A percentile compares a stretch with the other conserved stretches of the same genome.
Evolutionary conservation across 2,329 filamentous ascomycete species (phyloP).

Genomic region (Penicillium sp.): DNA sequence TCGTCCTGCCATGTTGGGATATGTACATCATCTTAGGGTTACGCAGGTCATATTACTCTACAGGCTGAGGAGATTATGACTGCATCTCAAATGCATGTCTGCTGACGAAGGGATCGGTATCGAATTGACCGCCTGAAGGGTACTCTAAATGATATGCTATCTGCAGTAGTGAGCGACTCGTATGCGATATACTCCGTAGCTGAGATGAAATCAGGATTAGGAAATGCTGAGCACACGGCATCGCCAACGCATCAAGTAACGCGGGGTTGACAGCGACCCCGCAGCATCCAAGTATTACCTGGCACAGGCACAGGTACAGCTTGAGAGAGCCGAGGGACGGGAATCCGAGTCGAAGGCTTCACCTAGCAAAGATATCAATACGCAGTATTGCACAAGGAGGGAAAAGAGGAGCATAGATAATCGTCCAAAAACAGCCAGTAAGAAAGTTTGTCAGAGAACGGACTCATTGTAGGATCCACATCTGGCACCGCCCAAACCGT

Average conservation of each 20-base stretch:
- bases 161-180: not conserved
- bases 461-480: conserved; percentile 13
- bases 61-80: not conserved
- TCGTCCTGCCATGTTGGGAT: not conserved
- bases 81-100: not conserved
- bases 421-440: not conserved
- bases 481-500: conserved; percentile 29
- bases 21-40: not conserved
- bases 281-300: conserved; percentile 8
- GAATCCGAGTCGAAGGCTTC: not conserved
- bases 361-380: not conserved
- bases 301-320: conserved; percentile 3
- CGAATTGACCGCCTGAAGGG: not conserved
- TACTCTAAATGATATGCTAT: not conserved
- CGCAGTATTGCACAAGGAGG: not conserved
- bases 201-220: conserved; percentile 7
- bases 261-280: conserved; percentile 18
- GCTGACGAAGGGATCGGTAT: not conserved
- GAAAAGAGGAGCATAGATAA: not conserved
- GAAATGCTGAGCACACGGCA: conserved; percentile 16
- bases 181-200: not conserved
- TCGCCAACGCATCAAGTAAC: conserved; percentile 21
- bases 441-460: conserved; percentile 16
- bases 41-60: not conserved
- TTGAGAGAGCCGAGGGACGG: not conserved